These are phyloP conservation scores for Pyrenochaeta sp. DNA, from an alignment of 2,329 filamentous ascomycete species.

Conservation along the genomic window DNA sequence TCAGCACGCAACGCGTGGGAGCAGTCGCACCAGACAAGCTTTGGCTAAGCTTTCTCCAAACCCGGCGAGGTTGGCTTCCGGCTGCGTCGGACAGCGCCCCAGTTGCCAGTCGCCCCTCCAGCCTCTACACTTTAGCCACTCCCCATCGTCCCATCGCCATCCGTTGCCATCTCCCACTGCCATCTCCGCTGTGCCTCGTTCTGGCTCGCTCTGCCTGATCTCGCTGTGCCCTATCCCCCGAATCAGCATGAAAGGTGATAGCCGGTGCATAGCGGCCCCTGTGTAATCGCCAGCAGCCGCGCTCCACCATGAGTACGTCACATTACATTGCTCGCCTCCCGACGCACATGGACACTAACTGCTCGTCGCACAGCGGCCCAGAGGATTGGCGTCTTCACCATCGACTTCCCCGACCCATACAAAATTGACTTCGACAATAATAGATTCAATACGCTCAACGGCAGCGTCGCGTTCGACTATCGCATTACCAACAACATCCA, in stretches of 20 bases:
- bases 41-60: slow-evolving; percentile 32
- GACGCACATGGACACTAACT: slow-evolving; percentile 6
- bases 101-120: slow-evolving; percentile 23
- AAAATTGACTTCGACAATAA: slow-evolving; percentile 38
- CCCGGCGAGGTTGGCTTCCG: slow-evolving; percentile 13
- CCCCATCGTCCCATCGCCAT: slow-evolving; percentile 2
- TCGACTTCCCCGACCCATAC: slow-evolving; percentile 45
- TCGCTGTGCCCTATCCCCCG: background rate
- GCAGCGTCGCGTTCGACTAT: slow-evolving; percentile 46
- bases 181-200: slow-evolving; percentile 4
- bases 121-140: slow-evolving; percentile 17
- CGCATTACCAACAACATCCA: slow-evolving; percentile 66
- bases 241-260: slow-evolving; percentile 24
- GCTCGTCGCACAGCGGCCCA: slow-evolving; percentile 37
- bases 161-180: slow-evolving; percentile 3
- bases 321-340: slow-evolving; percentile 12
- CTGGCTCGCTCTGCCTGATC: background rate
- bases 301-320: slow-evolving; percentile 51
- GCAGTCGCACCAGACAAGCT: slow-evolving; percentile 32
- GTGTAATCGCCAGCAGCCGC: slow-evolving; percentile 18
- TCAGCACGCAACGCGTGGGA: no score
- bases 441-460: slow-evolving; percentile 39
- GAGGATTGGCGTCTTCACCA: slow-evolving; percentile 45
- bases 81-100: slow-evolving; percentile 2
- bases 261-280: slow-evolving; percentile 12